Conservation (phyloP, 768 basidiomycete species). For the Termitomyces sp. region DNA sequence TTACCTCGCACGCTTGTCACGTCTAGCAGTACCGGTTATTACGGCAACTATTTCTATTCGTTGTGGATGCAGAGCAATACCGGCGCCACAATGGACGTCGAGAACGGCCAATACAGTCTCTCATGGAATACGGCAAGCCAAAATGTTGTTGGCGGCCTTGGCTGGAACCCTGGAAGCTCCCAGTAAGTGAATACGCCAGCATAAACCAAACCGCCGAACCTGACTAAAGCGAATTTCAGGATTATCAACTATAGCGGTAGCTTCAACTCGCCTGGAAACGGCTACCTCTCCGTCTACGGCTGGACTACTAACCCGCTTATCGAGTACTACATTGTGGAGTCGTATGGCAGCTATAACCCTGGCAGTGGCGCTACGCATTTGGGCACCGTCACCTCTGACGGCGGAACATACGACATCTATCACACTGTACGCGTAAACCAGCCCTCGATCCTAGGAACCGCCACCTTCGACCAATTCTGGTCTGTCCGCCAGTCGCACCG, state of each 20-base stretch:
- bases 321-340: conserved; percentile 43
- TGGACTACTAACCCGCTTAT: conserved; percentile 40
- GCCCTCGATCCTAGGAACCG: conserved; percentile 36
- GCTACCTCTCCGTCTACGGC: conserved; percentile 39
- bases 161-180: conserved; percentile 30
- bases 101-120: conserved; percentile 25
- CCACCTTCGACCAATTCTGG: conserved; percentile 43
- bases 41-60: conserved; percentile 31
- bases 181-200: conserved; percentile 12
- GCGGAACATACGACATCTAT: conserved; percentile 37
- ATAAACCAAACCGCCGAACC: not conserved
- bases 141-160: conserved; percentile 33
- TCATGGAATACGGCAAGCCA: conserved; percentile 24
- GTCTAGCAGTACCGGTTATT: conserved; percentile 23
- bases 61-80: conserved; percentile 27
- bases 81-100: conserved; percentile 27
- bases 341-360: conserved; percentile 36
- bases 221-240: conserved; percentile 14
- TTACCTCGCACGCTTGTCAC: conserved; percentile 11
- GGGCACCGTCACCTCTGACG: conserved; percentile 36
- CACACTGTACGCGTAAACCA: conserved; percentile 28
- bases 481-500: conserved; percentile 33
- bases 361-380: conserved; percentile 21
- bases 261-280: conserved; percentile 32
- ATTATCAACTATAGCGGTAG: conserved; percentile 30